Evolutionary conservation across 2,329 filamentous ascomycete species (phyloP), one percentile per base, ranked within the genome.

Genomic region (Fulvia fulva): DNA sequence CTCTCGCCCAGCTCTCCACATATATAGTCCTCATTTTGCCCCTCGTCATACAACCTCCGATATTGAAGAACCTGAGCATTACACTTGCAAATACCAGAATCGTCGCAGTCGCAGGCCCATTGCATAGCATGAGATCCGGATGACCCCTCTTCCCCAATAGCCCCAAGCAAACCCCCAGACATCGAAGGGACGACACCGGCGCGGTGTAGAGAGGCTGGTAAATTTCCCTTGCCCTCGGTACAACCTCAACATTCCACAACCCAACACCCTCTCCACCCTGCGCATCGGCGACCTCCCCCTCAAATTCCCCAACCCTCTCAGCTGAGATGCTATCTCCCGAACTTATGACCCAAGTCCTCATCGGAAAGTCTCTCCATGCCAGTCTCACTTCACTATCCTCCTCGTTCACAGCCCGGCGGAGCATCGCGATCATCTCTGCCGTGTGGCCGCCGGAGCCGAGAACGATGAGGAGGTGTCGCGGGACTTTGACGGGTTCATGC

Each of bases 391-490:
- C 23, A 11, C 55, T 30, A 25, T 67, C 60, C 5, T 56, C 45
- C 28, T 64, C 80, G 41, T 75, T 75, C 58, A 78, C 79, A 69
- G 82, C 83, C 64, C 81, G 83, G 65, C 80, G 77, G 66, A 99
- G 84, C 78, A 97, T 89, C 69, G 88, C 86, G 62, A 96, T 81
- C 89, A 99, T 96, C 75, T 99, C 94, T 50, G 91, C 87, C 0
- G 94, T 97, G 75, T 99, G 94, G 0, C 94, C 94, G 30, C 94
- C 94, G 2, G 90, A 95, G 53, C 94, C 94, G 23, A 97, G 87
- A 25, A 97, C 87, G 63, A 96, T 83, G 30, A 96, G 79, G 55
- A 91, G 78, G 73, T 92, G 85, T 0, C 37, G 8, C 5, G 37
- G 37, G 37, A 41, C 37, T 41, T 41, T 41, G 57, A 65, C 62